These are phyloP conservation scores for Blastocystis sp. DNA, from an alignment of 352 stramenopile genomes.

Conservation along the genomic window DNA sequence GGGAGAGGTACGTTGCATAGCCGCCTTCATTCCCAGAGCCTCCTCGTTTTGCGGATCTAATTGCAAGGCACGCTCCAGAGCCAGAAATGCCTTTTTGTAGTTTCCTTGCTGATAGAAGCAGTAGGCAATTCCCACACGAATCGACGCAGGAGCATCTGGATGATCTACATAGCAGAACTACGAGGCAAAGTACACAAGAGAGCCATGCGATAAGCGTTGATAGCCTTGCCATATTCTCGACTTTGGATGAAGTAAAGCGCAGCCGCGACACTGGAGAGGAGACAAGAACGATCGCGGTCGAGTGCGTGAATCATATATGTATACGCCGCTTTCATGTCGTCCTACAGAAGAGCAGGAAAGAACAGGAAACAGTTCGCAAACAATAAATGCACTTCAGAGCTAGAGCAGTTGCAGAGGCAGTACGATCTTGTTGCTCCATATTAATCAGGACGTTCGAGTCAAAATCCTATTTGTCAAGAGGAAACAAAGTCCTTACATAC, in stretches of 20 bases:
- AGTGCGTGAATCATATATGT: conserved; percentile 34
- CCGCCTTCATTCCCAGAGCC: conserved; percentile 37
- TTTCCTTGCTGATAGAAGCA: conserved; percentile 57
- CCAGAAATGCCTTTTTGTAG: conserved; percentile 49
- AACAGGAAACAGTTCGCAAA: not conserved
- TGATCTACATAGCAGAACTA: not conserved
- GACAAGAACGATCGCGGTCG: conserved; percentile 12
- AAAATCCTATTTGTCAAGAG: not conserved
- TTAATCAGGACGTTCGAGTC: conserved; percentile 52
- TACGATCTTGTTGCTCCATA: not conserved
- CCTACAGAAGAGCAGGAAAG: not conserved
- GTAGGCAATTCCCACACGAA: conserved; percentile 46
- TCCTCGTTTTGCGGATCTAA: conserved; percentile 20
- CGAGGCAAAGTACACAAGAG: not conserved
- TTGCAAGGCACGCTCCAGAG: conserved; percentile 19
- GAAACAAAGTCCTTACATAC: not conserved
- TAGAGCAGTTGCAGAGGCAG: conserved; percentile 5
- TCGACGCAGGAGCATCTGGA: not conserved
- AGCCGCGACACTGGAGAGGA: not conserved
- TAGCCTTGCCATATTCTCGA: conserved; percentile 28
- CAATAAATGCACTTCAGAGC: conserved; percentile 60
- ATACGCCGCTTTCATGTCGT: conserved; percentile 30
- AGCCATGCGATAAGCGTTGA: conserved; percentile 48
- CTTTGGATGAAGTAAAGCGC: conserved; percentile 50
- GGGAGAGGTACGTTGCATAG: not conserved